These are phyloP conservation scores for Wickerhamiella parazyma DNA, from an alignment of 805 yeast genomes.

Conservation along the genomic window DNA sequence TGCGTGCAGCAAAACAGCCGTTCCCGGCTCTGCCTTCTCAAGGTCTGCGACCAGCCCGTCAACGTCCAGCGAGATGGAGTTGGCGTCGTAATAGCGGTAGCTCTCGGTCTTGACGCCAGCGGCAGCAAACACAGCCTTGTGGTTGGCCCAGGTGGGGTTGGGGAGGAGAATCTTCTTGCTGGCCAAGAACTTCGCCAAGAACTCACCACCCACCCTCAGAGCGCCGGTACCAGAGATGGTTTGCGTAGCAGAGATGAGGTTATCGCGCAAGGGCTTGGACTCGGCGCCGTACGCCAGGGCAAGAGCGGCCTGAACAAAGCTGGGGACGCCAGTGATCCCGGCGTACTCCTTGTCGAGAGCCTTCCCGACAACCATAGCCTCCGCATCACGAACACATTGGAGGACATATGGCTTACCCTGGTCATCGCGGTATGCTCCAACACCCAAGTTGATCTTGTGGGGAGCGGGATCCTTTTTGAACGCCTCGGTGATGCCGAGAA, in stretches of 20 bases:
- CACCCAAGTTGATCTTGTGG: slow-evolving; percentile 47
- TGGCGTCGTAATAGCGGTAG: slow-evolving; percentile 80
- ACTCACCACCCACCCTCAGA: slow-evolving; percentile 70
- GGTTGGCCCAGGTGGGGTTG: slow-evolving; percentile 97
- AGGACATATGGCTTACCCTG: slow-evolving; percentile 79
- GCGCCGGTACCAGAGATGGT: slow-evolving; percentile 86
- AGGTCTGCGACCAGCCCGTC: slow-evolving; percentile 54
- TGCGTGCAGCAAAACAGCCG: slow-evolving; percentile 75
- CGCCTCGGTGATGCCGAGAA: slow-evolving; percentile 58
- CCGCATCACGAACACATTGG: slow-evolving; percentile 61
- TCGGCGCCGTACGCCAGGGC: slow-evolving; percentile 61
- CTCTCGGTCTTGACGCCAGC: slow-evolving; percentile 52
- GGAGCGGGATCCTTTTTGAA: slow-evolving; percentile 48
- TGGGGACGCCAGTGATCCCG: slow-evolving; percentile 67
- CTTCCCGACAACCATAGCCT: slow-evolving; percentile 33
- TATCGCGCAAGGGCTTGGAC: slow-evolving; percentile 39
- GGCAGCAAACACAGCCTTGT: slow-evolving; percentile 62
- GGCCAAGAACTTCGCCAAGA: slow-evolving; percentile 38
- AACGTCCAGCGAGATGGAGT: slow-evolving; percentile 56
- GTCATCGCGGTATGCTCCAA: slow-evolving; percentile 86
- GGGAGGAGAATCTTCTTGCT: slow-evolving; percentile 50
- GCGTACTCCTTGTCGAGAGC: slow-evolving; percentile 71
- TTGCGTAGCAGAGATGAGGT: slow-evolving; percentile 54
- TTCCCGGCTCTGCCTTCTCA: slow-evolving; percentile 43
- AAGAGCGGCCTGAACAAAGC: slow-evolving; percentile 53